A percentile compares a stretch with the other conserved stretches of the same genome.
Conservation (phyloP, 208 protist species). For the Cochliopodium minus region DNA sequence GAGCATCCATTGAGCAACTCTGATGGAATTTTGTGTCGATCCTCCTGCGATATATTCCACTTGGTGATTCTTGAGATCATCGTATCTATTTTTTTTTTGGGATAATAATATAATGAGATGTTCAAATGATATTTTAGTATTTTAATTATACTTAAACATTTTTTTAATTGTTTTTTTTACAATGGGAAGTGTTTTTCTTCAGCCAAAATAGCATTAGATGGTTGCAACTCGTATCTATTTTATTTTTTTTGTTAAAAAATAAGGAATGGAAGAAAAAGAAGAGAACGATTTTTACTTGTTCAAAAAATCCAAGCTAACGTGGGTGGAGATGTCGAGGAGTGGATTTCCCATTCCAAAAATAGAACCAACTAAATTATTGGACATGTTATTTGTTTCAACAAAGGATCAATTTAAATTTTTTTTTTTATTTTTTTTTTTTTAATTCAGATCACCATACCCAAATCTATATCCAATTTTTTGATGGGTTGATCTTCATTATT, state of each 20-base stretch:
- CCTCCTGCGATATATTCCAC: constrained; percentile 87
- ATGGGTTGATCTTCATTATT: too few relatives aligned
- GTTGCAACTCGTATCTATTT: constrained; percentile 18
- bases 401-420: too few relatives aligned
- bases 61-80: constrained; percentile 33
- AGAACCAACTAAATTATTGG: too few relatives aligned
- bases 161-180: constrained; percentile 69
- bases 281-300: constrained; percentile 56
- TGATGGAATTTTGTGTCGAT: constrained; percentile 84
- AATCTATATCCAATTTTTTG: too few relatives aligned
- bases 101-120: too few relatives aligned
- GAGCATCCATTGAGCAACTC: constrained; percentile 73
- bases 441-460: too few relatives aligned
- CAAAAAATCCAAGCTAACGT: constrained; percentile 65
- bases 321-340: constrained; percentile 86
- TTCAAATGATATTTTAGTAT: too few relatives aligned
- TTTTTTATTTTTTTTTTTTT: too few relatives aligned
- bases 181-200: constrained; percentile 72
- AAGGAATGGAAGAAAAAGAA: constrained; percentile 1
- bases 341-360: constrained; percentile 83
- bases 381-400: too few relatives aligned
- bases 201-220: constrained; percentile 61
- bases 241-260: constrained; percentile 2
- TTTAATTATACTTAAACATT: too few relatives aligned
- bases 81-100: too few relatives aligned